Percentiles rank a stretch among this genome's conserved stretches.
phyloP scores from a whole-genome alignment of 2,329 filamentous ascomycete genomes.

The Tympanopsis confertula region DNA sequence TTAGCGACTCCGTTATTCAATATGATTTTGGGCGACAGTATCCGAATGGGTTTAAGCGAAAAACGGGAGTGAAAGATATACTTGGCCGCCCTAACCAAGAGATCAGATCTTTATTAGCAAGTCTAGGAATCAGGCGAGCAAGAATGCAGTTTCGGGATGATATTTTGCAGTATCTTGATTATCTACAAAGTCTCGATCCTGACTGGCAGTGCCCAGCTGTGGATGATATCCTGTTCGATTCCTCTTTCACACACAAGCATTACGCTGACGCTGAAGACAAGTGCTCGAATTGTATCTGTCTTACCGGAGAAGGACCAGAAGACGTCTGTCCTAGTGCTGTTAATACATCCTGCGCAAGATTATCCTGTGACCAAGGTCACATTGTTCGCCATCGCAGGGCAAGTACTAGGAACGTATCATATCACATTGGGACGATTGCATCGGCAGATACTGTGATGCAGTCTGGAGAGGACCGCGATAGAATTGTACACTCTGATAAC shows the following conservation, averaged over 20 bases:
- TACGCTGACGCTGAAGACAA: constrained; percentile 4
- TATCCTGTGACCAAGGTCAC: constrained; percentile 12
- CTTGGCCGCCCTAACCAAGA: constrained; percentile 7
- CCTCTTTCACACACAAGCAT: constrained; percentile 17
- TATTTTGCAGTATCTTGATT: constrained; percentile 7
- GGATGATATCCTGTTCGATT: constrained; percentile 13
- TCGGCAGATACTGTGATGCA: constrained; percentile 22
- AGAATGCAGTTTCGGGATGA: constrained; percentile 6
- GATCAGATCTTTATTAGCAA: constrained; percentile 13
- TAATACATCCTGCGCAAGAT: constrained; percentile 10
- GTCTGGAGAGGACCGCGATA: constrained; percentile 15
- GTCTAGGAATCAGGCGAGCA: constrained; percentile 4
- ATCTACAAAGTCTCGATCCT: constrained; percentile 1
- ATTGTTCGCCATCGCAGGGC: constrained; percentile 5
- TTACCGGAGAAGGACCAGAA: no score
- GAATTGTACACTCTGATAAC: constrained; percentile 8
- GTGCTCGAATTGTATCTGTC: no score
- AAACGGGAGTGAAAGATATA: constrained; percentile 7
- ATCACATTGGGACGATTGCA: constrained; percentile 9
- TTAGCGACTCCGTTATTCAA: constrained; percentile 15
- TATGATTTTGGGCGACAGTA: constrained; percentile 14
- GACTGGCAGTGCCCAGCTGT: constrained; percentile 13
- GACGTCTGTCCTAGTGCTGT: constrained; percentile 11
- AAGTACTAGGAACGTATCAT: neutral
- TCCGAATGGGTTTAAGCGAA: constrained; percentile 7